Conservation (phyloP, 352 stramenopile species). For the Globisporangium radiosum region DNA sequence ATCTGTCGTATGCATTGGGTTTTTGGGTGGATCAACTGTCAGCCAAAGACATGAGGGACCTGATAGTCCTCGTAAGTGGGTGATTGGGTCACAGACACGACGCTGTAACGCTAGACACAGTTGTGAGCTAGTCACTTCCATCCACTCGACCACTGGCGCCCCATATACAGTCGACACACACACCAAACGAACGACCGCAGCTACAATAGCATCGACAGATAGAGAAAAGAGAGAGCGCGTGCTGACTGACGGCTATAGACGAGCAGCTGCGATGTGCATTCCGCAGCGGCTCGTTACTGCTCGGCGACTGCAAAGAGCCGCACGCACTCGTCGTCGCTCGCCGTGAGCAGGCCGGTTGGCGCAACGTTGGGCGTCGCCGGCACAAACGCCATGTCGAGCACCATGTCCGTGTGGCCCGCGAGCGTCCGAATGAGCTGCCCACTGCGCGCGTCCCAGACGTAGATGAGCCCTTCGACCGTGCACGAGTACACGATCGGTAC, state of each 20-base stretch:
- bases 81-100: too few species aligned
- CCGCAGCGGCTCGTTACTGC: slow-evolving; percentile 2
- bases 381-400: slow-evolving; percentile 87
- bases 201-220: too few species aligned
- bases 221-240: too few species aligned
- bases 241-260: too few species aligned
- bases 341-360: slow-evolving; percentile 61
- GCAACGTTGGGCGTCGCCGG: slow-evolving; percentile 28
- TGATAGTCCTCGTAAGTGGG: not conserved
- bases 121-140: too few species aligned
- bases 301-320: slow-evolving; percentile 53
- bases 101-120: too few species aligned
- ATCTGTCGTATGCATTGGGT: not conserved
- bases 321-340: slow-evolving; percentile 77
- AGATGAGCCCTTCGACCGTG: slow-evolving; percentile 86
- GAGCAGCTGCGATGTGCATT: not conserved
- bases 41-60: too few species aligned
- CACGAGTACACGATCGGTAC: slow-evolving; percentile 79
- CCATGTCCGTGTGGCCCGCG: slow-evolving; percentile 88
- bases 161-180: too few species aligned
- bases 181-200: too few species aligned
- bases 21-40: not conserved
- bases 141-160: too few species aligned
- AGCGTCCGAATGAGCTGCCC: slow-evolving; percentile 72
- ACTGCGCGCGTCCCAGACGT: slow-evolving; percentile 88